Percentiles rank a stretch among this genome's conserved stretches.
Evolutionary conservation across 2,329 filamentous ascomycete genomes (phyloP).

Genomic region (Monosporascus sp.): DNA sequence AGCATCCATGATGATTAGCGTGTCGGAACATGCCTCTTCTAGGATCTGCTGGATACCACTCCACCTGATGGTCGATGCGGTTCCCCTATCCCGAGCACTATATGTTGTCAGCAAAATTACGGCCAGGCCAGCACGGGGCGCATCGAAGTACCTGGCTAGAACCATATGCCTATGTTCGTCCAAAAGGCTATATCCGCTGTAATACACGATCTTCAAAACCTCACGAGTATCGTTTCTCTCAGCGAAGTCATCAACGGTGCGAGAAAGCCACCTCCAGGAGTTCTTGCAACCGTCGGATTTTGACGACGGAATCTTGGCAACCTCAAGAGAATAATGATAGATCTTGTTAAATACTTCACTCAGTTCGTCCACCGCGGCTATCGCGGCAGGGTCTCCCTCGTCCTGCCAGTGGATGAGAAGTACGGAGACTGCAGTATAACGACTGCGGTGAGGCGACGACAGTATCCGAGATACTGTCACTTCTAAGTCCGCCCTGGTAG

Average conservation of each 20-base stretch:
- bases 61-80: conserved; percentile 48
- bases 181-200: conserved; percentile 49
- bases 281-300: conserved; percentile 39
- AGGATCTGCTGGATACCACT: conserved; percentile 50
- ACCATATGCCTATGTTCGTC: conserved; percentile 53
- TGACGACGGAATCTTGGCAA: conserved; percentile 44
- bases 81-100: conserved; percentile 43
- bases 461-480: conserved; percentile 44
- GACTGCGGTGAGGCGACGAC: conserved; percentile 43
- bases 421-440: conserved; percentile 48
- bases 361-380: conserved; percentile 40
- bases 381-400: conserved; percentile 40
- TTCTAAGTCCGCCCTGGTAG: conserved; percentile 48
- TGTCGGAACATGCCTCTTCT: conserved; percentile 51
- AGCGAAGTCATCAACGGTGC: conserved; percentile 47
- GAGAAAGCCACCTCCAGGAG: conserved; percentile 49
- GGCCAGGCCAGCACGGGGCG: not conserved
- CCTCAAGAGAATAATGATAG: conserved; percentile 47
- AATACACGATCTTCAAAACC: conserved; percentile 54
- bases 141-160: conserved; percentile 42
- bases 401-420: conserved; percentile 55
- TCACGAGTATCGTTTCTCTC: conserved; percentile 50
- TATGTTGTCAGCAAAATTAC: conserved; percentile 14
- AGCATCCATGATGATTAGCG: conserved; percentile 54
- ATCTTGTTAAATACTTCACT: conserved; percentile 45